These are phyloP conservation scores for Penicillium samsonianum DNA, from an alignment of 495 filamentous ascomycete species.

Conservation along the genomic window DNA sequence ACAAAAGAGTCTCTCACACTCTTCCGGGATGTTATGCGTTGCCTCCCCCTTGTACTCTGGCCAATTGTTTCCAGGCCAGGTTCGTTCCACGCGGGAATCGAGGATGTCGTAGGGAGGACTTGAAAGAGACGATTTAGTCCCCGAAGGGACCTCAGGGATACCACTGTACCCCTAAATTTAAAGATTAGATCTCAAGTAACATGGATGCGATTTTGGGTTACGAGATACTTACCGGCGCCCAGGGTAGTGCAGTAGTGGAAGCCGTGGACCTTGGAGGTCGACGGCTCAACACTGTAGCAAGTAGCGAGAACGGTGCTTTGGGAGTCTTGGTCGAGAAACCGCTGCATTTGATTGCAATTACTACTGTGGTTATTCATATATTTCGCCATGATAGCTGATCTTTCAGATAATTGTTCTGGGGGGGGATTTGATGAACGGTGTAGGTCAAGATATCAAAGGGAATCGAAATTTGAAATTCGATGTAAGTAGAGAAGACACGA, in stretches of 20 bases:
- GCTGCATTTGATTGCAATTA: constrained; percentile 70
- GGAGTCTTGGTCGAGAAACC: constrained; percentile 45
- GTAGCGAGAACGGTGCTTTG: constrained; percentile 75
- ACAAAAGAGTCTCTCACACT: constrained; percentile 99
- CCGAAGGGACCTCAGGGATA: constrained; percentile 94
- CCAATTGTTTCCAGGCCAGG: constrained; percentile 39
- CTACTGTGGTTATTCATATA: constrained; percentile 66
- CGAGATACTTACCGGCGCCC: constrained; percentile 61
- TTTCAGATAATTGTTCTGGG: constrained; percentile 13
- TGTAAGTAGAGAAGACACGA: constrained; percentile 9
- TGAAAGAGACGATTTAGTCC: constrained; percentile 71
- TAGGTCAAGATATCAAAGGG: constrained; percentile 8
- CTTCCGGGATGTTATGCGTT: constrained; percentile 91
- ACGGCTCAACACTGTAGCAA: constrained; percentile 69
- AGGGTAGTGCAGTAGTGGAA: constrained; percentile 95
- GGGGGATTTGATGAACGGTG: constrained; percentile 11
- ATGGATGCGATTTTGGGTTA: neutral
- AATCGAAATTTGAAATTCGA: neutral
- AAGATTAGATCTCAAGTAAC: constrained; percentile 7
- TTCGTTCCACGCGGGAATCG: constrained; percentile 60
- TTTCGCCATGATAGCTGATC: constrained; percentile 49
- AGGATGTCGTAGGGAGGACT: constrained; percentile 80
- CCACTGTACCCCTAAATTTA: constrained; percentile 77
- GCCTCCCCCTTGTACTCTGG: constrained; percentile 76
- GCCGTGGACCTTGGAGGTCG: constrained; percentile 62